A percentile compares a stretch with the other conserved stretches of the same genome.
These are phyloP conservation scores for Lipomyces starkeyi DNA, from an alignment of 805 yeast species.

Conservation along the genomic window DNA sequence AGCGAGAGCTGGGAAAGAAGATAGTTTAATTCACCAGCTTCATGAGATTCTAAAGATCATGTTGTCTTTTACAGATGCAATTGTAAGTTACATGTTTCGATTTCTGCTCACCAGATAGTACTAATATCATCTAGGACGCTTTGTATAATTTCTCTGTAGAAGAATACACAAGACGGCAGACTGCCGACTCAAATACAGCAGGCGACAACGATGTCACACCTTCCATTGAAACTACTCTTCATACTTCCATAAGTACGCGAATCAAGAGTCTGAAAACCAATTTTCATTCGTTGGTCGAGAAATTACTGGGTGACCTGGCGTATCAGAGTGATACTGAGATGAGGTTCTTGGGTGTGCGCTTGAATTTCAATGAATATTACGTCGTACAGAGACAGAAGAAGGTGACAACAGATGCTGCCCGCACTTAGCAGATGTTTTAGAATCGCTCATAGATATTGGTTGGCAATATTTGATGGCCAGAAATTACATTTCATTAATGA, in stretches of 20 bases:
- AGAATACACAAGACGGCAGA: slow-evolving; percentile 34
- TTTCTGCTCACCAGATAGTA: not conserved
- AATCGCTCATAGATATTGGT: not conserved
- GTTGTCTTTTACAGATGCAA: slow-evolving; percentile 40
- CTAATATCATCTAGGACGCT: slow-evolving; percentile 13
- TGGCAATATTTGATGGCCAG: not conserved
- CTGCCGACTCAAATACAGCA: slow-evolving; percentile 4
- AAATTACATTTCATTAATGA: not conserved
- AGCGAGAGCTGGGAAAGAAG: slow-evolving; percentile 31
- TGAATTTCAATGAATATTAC: slow-evolving; percentile 48
- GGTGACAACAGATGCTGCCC: not conserved
- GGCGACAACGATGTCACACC: slow-evolving; percentile 3
- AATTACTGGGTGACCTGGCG: slow-evolving; percentile 42
- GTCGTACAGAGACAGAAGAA: slow-evolving; percentile 13
- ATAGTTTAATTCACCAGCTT: slow-evolving; percentile 40
- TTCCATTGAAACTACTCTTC: slow-evolving; percentile 20
- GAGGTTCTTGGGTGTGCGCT: slow-evolving; percentile 46
- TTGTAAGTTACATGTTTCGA: slow-evolving; percentile 8
- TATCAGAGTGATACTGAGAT: slow-evolving; percentile 45
- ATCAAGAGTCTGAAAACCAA: slow-evolving; percentile 33
- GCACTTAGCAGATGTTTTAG: not conserved
- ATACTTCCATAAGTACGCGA: slow-evolving; percentile 29
- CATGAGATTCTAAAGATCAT: slow-evolving; percentile 45
- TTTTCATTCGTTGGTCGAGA: slow-evolving; percentile 40
- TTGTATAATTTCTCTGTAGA: slow-evolving; percentile 41